phyloP scores from a whole-genome alignment of 768 basidiomycete species.

The Pleurotus sapidus region DNA sequence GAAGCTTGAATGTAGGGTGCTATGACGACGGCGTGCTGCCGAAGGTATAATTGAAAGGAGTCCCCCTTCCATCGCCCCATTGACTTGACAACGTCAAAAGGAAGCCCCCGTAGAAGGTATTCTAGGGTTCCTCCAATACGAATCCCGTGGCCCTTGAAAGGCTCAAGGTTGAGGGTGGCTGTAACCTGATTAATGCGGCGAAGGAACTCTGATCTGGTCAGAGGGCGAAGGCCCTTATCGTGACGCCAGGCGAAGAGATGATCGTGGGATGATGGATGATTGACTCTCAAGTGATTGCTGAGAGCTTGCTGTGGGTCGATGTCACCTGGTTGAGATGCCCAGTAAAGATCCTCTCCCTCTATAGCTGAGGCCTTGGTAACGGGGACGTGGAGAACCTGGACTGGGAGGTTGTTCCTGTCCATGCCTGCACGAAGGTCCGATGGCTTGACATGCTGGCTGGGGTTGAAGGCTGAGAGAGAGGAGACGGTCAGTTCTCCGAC shows the following conservation, averaged over 20 bases:
- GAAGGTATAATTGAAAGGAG: slow-evolving; percentile 24
- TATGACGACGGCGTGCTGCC: slow-evolving; percentile 23
- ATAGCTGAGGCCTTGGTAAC: slow-evolving; percentile 15
- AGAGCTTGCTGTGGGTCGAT: slow-evolving; percentile 23
- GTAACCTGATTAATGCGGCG: slow-evolving; percentile 11
- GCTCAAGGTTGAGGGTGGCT: slow-evolving; percentile 5
- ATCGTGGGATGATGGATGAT: slow-evolving; percentile 16
- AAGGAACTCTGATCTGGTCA: slow-evolving; percentile 25
- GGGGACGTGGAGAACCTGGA: slow-evolving; percentile 20
- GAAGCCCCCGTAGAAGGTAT: slow-evolving; percentile 31
- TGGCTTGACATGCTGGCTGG: slow-evolving; percentile 23
- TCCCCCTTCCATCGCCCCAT: slow-evolving; percentile 35
- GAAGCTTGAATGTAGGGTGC: slow-evolving; percentile 25
- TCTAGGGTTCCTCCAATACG: slow-evolving; percentile 28
- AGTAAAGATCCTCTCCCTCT: slow-evolving; percentile 28
- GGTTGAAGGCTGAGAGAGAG: slow-evolving; percentile 25
- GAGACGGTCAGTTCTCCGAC: slow-evolving; percentile 37
- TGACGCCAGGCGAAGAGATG: slow-evolving; percentile 29
- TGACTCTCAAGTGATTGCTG: slow-evolving; percentile 25
- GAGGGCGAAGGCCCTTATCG: slow-evolving; percentile 11
- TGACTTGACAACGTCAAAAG: slow-evolving; percentile 33
- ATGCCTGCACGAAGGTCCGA: slow-evolving; percentile 11
- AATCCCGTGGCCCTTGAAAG: slow-evolving; percentile 26
- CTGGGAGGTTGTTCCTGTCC: slow-evolving; percentile 19
- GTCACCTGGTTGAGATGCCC: slow-evolving; percentile 22